Evolutionary conservation across 106 monocot species (phyloP), one percentile per base, ranked within the genome.

Genomic region (Posidonia australis): DNA sequence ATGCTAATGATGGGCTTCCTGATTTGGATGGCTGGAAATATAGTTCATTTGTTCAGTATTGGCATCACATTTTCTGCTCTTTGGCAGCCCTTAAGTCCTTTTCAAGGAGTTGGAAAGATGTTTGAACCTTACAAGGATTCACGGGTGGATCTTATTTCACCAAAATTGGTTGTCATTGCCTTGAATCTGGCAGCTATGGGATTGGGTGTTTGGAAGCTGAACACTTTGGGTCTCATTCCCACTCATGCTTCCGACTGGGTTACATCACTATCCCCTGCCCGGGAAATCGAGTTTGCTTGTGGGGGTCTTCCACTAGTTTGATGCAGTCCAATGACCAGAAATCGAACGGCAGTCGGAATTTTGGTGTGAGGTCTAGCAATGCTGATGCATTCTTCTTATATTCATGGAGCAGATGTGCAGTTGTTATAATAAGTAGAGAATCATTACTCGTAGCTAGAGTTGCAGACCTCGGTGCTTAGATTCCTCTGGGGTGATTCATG

Each of bases 1-100:
- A 66, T 90, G 54, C 27, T 90, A 52, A 96, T 96, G 96, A 90
- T 96, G 87, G 87, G 82, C 11, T 90, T 96, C 76, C 90, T 96
- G 96, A 96, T 96, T 90, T 96, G 96, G 96, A 96, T 96, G 96
- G 86, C 96, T 54, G 96, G 96, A 67, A 87, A 69, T 66, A 87
- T 84, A 13, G 96, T 96, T 18, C 96, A 96, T 70, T 73, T 90
- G 53, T 96, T 96, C 74, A 96, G 96, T 41, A 96, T 96, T 57
- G 96, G 96, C 21, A 90, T 96, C 77, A 96, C 96, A 30, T 96
- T 96, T 65, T 96, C 96, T 41, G 96, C 96, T 67, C 90, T 96
- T 63, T 90, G 83, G 96, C 96, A 96, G 58, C 96, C 96, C 63
- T 70, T 96, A 62, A 90, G 84, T 78, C 90, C 96, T 7, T 90